phyloP scores from a whole-genome alignment of 1,284 basidiomycete species.

The Sporisorium reilianum region DNA sequence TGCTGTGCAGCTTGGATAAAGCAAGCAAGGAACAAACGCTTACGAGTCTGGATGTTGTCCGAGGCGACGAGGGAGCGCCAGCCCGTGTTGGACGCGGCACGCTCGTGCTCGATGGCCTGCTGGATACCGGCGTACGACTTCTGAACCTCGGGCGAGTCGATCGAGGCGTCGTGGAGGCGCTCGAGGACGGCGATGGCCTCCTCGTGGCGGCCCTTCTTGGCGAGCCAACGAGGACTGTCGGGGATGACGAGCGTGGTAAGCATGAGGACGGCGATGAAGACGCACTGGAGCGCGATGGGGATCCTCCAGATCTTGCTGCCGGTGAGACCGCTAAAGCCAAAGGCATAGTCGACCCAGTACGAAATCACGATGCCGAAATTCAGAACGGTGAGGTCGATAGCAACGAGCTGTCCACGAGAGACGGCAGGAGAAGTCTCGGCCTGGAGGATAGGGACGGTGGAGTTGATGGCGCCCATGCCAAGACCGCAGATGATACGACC shows the following conservation, averaged over 20 bases:
- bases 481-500: conserved; percentile 77
- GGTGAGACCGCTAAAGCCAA: conserved; percentile 71
- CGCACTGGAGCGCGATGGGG: conserved; percentile 78
- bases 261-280: conserved; percentile 77
- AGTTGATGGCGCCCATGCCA: conserved; percentile 78
- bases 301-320: conserved; percentile 76
- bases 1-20: conserved; percentile 80
- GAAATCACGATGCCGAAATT: conserved; percentile 78
- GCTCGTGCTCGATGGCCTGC: conserved; percentile 61
- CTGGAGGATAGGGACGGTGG: conserved; percentile 76
- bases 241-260: conserved; percentile 76
- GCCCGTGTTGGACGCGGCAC: conserved; percentile 47
- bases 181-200: conserved; percentile 78
- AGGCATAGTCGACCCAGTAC: conserved; percentile 69
- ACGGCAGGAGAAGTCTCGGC: conserved; percentile 77
- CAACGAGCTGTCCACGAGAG: conserved; percentile 77
- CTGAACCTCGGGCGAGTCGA: conserved; percentile 73
- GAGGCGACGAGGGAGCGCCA: conserved; percentile 74
- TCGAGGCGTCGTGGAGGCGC: conserved; percentile 75
- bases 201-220: conserved; percentile 74
- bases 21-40: conserved; percentile 74
- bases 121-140: conserved; percentile 70
- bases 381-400: conserved; percentile 78
- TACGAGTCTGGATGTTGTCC: conserved; percentile 76
- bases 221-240: conserved; percentile 79